Percentiles rank a stretch among this genome's conserved stretches.
Conservation (phyloP, 176 grass and related monocot genomes). For the Musa troglodytarum region DNA sequence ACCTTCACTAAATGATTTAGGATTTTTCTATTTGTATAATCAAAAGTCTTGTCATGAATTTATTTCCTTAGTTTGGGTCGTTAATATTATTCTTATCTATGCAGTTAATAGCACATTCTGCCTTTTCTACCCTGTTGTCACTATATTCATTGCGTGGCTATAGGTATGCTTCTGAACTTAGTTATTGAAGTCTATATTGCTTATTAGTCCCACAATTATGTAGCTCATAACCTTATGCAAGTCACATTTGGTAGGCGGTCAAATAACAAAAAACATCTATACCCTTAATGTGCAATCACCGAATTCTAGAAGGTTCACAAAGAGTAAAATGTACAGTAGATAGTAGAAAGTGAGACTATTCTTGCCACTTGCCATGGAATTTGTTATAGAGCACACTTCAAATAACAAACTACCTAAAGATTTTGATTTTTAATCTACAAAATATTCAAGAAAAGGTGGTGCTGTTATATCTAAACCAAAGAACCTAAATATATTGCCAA, state of each 20-base stretch:
- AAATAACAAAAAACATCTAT: too few species aligned
- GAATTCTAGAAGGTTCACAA: neutral
- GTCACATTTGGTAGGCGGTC: too few species aligned
- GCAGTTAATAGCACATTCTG: slow-evolving; percentile 57
- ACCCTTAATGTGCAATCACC: neutral
- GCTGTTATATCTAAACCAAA: too few species aligned
- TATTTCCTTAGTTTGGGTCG: neutral
- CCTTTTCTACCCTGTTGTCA: slow-evolving; percentile 50
- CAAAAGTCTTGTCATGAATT: neutral
- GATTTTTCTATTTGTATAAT: neutral
- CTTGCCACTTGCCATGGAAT: too few species aligned
- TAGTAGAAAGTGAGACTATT: too few species aligned
- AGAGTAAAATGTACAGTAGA: neutral
- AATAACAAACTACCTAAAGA: too few species aligned
- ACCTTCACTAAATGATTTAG: neutral
- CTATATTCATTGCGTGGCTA: slow-evolving; percentile 54
- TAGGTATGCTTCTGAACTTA: slow-evolving; percentile 30
- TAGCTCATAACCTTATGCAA: too few species aligned
- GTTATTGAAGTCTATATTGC: neutral
- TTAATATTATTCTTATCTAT: slow-evolving; percentile 1
- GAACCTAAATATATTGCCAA: too few species aligned
- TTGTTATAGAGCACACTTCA: too few species aligned
- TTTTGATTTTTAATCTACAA: too few species aligned
- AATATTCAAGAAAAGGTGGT: too few species aligned
- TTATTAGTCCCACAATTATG: too few species aligned